Base-by-base conservation (phyloP, 2,329 filamentous ascomycete genomes). In the Hymenoscyphus repandus region DNA sequence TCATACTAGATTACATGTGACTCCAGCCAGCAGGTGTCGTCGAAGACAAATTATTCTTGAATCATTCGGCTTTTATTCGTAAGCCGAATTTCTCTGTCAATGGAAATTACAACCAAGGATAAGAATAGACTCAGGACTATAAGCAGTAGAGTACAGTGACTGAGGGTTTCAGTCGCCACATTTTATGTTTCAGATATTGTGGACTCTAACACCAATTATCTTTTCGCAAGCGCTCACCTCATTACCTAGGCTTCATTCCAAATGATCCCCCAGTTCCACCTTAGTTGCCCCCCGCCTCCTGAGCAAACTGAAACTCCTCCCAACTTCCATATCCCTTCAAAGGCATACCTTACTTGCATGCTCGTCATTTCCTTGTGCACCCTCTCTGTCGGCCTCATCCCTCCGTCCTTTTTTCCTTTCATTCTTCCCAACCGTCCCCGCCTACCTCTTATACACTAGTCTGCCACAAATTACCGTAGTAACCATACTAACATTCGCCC, bases 271-370 rank as follows among this genome's bases (percentile, higher is more conserved):
- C 10, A 11, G 15, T 37, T 13, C 15, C 32, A 34, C n/a, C 22
- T 7, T 27, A 9, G 5, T 13, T 4, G 10, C 10, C 15, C 12
- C 3, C 34, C 15, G 15, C 10, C 12, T 37, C 34, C 33, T 27
- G 37, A 15, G 27, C 34, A 38, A 46, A 46, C 27, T 42, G 45
- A 17, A 51, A 51, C 32, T 51, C 37, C 32, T 51, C 49, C 17
- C 15, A 44, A 20, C 47, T 2, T 9, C 22, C 44, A 33, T 40
- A 17, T 1, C 39, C 49, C 6, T 7, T 32, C 22, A 51, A 36
- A 32, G 10, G 13, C 31, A 2, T 13, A 12, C 44, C 44, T 31
- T 13, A 39, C 10, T 17, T 10, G 43, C 20, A 20, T 13, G 3
- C 13, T 43, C 49, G 13, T 9, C 22, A 30, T 43, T 12, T 43